These are phyloP conservation scores for Pyrenochaeta sp. DNA, from an alignment of 2,329 filamentous ascomycete species.

Conservation along the genomic window DNA sequence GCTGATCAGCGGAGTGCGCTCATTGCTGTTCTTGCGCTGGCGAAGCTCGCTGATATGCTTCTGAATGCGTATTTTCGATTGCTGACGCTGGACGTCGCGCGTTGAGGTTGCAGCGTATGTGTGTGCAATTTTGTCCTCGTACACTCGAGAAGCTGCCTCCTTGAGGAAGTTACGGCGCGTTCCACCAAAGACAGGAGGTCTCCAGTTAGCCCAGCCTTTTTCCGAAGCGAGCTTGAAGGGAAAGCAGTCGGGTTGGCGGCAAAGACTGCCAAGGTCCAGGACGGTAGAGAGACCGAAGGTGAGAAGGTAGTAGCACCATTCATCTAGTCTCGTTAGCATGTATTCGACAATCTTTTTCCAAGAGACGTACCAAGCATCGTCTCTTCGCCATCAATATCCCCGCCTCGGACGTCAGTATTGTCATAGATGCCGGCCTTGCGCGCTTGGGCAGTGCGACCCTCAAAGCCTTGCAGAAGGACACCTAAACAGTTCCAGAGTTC, in stretches of 20 bases:
- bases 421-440: constrained; percentile 66
- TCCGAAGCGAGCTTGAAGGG: constrained; percentile 63
- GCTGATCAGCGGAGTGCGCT: constrained; percentile 43
- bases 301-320: constrained; percentile 69
- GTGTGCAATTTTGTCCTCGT: constrained; percentile 60
- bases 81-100: constrained; percentile 49
- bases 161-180: constrained; percentile 67
- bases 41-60: constrained; percentile 55
- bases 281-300: constrained; percentile 67
- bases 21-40: constrained; percentile 46
- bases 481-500: constrained; percentile 71
- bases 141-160: constrained; percentile 67
- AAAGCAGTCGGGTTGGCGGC: constrained; percentile 47
- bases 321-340: constrained; percentile 54
- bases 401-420: constrained; percentile 53
- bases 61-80: constrained; percentile 54
- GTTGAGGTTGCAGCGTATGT: constrained; percentile 43
- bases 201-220: constrained; percentile 67
- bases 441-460: constrained; percentile 63
- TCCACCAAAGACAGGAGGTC: constrained; percentile 53
- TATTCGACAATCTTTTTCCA: not conserved
- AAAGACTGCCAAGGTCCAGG: constrained; percentile 58
- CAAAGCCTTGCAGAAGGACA: constrained; percentile 64
- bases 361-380: constrained; percentile 58
- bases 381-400: constrained; percentile 62